Base-by-base conservation (phyloP, 139 green algal species). In the Tetraselmis striata region DNA sequence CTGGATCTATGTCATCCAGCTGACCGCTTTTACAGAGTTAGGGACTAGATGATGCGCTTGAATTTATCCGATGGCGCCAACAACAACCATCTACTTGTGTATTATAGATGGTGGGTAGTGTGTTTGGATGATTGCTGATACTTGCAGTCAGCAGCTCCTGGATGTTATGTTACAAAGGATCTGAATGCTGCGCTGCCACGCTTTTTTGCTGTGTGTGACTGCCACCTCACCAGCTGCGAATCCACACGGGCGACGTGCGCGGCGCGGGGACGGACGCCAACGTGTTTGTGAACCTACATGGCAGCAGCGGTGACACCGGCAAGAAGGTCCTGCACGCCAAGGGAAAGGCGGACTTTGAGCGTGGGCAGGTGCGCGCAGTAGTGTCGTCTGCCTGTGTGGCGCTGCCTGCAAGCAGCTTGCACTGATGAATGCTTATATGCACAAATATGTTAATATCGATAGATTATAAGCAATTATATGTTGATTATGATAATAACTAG, bases 301-400 rank as follows among this genome's bases (percentile, higher is more conserved):
- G 81, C 76, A 77, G 28, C 23, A 11, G 31, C 5, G 80, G 25
- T 31, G 80, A 83, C 59, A 75, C 80, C 30, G 87, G 88, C 23
- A 45, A 81, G 2, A 80, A 88, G 82, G 75, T 91, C 26, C 83
- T 92, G 31, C 45, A 67, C 11, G 79, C 83, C 29, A 85, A 77
- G 25, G 88, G 88, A 29, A 32, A 30, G 28, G 81, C 89, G 23
- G 84, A 91, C 79, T 91, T 91, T 80, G 80, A 88, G 45, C 45
- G 45, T 67, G 45, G 45, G 18, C 11, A 67, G 45, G 45, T 67
- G 45, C 5, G 45, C 45, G 45, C 45, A 67, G 18, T 18, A 67
- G 18, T 25, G 45, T 5, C 45, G 45, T 25, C 45, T 67, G 18
- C n/a, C n/a, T n/a, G n/a, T n/a, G n/a, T n/a, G n/a, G n/a, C n/a